Base-by-base conservation (phyloP, 768 basidiomycete species). In the Podaxis rugospora region DNA sequence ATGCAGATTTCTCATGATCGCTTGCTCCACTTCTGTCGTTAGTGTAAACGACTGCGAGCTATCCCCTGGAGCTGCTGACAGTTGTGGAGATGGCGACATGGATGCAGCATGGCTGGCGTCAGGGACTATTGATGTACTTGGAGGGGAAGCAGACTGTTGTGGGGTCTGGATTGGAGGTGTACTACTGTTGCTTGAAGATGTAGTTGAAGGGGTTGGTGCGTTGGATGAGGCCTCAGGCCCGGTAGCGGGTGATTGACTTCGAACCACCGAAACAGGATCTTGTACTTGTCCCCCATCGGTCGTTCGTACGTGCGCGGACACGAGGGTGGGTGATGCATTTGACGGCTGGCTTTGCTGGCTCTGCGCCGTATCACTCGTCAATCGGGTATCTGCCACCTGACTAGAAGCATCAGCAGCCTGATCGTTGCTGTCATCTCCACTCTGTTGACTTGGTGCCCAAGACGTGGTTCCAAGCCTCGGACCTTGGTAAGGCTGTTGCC, bases 401-500 rank as follows among this genome's bases (percentile, higher is more conserved):
- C 37, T 21, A 23, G 56, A 21, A 25, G 28, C 39, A n/a, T 10
- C 39, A 40, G 13, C 32, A 28, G 14, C 27, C 40, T 39, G 49
- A 40, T 10, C 21, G 23, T 52, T 35, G 13, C 23, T 46, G 42
- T 18, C 42, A 6, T 21, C 42, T 11, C 35, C 13, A 28, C 7
- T 21, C 47, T 36, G 51, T 42, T 52, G 49, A 37, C 5, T 36
- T 16, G 37, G n/a, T 7, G 42, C 37, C 18, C 18, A 44, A 28
- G 44, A n/a, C 23, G 60, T 23, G 46, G 21, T 18, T 5, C 57
- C 61, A 35, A 23, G 52, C 4, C 51, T 37, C 23, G 67, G 66
- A 6, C 67, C 67, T 55, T 64, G 62, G 46, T 68, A 68, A 5
- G 67, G 66, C 10, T 62, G 59, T 37, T 68, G 67, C 67, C 67